Evolutionary conservation across 257 asterid genomes (phyloP).

Genomic region (Nicotiana undulata): DNA sequence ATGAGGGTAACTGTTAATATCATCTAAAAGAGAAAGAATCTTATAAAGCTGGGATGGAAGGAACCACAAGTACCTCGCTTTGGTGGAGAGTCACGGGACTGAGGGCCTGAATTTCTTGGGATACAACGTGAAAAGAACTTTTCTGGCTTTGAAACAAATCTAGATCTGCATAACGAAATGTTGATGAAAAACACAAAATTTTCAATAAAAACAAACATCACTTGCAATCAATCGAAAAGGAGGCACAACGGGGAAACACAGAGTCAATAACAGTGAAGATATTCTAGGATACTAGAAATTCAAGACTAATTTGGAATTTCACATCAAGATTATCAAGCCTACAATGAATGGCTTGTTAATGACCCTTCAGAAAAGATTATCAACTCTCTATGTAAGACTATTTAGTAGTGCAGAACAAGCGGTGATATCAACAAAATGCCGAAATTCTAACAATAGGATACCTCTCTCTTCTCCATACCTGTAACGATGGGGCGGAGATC

Average conservation of each 20-base stretch:
- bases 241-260: not conserved
- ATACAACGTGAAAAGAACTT: conserved; percentile 66
- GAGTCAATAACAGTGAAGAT: not conserved
- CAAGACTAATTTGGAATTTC: not conserved
- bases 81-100: conserved; percentile 93
- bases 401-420: not conserved
- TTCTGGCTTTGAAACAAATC: conserved; percentile 52
- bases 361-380: not conserved
- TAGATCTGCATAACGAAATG: conserved; percentile 36
- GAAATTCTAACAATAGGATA: not conserved
- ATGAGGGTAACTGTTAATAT: not conserved
- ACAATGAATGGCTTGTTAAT: not conserved
- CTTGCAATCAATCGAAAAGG: not conserved
- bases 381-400: not conserved
- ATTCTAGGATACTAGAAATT: not conserved
- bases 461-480: not conserved
- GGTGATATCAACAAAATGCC: not conserved
- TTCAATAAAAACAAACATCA: not conserved
- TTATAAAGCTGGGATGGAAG: not conserved
- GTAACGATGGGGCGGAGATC: not conserved
- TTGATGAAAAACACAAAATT: not conserved
- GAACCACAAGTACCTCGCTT: conserved; percentile 58
- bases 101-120: conserved; percentile 72
- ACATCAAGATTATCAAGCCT: not conserved
- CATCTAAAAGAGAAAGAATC: not conserved